Conservation (phyloP, 1,284 basidiomycete species). For the Ceratobasidium papillatum region DNA sequence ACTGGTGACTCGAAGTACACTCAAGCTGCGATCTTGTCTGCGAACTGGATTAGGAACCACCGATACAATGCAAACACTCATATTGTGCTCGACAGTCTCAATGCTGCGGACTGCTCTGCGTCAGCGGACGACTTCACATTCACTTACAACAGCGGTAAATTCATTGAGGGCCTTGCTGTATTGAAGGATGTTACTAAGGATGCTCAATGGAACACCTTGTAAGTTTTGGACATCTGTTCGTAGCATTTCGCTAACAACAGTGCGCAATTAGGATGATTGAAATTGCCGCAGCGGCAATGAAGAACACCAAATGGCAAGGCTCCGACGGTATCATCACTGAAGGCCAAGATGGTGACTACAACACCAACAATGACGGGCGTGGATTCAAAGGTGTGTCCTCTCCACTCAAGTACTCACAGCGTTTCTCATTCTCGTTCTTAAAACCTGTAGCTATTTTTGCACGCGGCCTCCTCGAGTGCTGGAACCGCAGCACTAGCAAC, state of each 20-base stretch:
- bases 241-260: not conserved
- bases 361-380: slow-evolving; percentile 57
- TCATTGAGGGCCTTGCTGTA: slow-evolving; percentile 60
- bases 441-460: slow-evolving; percentile 19
- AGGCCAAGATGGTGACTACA: slow-evolving; percentile 52
- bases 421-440: slow-evolving; percentile 40
- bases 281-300: slow-evolving; percentile 55
- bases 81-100: slow-evolving; percentile 60
- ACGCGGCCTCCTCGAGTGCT: slow-evolving; percentile 25
- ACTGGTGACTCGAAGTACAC: slow-evolving; percentile 58
- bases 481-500: slow-evolving; percentile 13
- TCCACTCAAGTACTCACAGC: not conserved
- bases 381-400: slow-evolving; percentile 59
- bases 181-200: slow-evolving; percentile 57
- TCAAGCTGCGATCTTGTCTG: slow-evolving; percentile 58
- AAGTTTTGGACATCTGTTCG: not conserved
- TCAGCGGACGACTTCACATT: slow-evolving; percentile 50
- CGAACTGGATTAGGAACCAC: slow-evolving; percentile 59
- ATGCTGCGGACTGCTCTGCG: slow-evolving; percentile 56
- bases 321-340: slow-evolving; percentile 61
- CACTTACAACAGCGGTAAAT: slow-evolving; percentile 64
- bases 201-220: slow-evolving; percentile 7
- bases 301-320: slow-evolving; percentile 58
- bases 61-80: slow-evolving; percentile 55
- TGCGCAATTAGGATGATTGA: slow-evolving; percentile 53